A percentile compares a stretch with the other conserved stretches of the same genome.
phyloP scores from a whole-genome alignment of 2,329 filamentous ascomycete genomes.

The Fusarium keratoplasticum region DNA sequence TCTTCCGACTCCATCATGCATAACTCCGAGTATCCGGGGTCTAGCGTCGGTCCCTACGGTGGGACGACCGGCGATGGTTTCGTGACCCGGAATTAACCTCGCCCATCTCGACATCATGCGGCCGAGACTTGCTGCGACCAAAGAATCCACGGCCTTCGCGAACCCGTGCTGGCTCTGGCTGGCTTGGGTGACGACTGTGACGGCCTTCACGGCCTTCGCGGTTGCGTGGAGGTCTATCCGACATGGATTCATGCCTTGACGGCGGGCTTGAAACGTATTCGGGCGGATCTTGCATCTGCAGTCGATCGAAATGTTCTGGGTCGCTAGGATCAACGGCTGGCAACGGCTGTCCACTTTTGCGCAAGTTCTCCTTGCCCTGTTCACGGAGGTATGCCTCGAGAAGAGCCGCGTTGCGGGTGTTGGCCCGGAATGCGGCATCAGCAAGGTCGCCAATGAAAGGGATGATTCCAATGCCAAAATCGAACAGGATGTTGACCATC shows the following conservation, averaged over 20 bases:
- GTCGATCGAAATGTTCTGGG: slow-evolving; percentile 62
- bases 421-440: slow-evolving; percentile 79
- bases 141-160: slow-evolving; percentile 45
- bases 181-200: slow-evolving; percentile 32
- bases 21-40: slow-evolving; percentile 30
- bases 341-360: slow-evolving; percentile 58
- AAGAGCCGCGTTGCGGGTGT: slow-evolving; percentile 79
- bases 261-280: slow-evolving; percentile 44
- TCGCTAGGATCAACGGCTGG: slow-evolving; percentile 65
- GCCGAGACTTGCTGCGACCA: slow-evolving; percentile 44
- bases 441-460: slow-evolving; percentile 81
- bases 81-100: slow-evolving; percentile 25
- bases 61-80: slow-evolving; percentile 32
- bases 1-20: background rate
- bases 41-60: slow-evolving; percentile 37
- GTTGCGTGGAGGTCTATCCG: slow-evolving; percentile 33
- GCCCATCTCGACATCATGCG: slow-evolving; percentile 48
- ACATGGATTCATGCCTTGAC: slow-evolving; percentile 40
- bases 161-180: slow-evolving; percentile 46
- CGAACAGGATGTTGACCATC: slow-evolving; percentile 81
- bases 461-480: slow-evolving; percentile 79
- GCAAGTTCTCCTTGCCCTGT: slow-evolving; percentile 71
- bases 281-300: slow-evolving; percentile 43
- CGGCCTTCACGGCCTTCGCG: slow-evolving; percentile 26
- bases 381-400: slow-evolving; percentile 76